Evolutionary conservation across 2,329 filamentous ascomycete species (phyloP).

Genomic region (Fusarium marasasianum): DNA sequence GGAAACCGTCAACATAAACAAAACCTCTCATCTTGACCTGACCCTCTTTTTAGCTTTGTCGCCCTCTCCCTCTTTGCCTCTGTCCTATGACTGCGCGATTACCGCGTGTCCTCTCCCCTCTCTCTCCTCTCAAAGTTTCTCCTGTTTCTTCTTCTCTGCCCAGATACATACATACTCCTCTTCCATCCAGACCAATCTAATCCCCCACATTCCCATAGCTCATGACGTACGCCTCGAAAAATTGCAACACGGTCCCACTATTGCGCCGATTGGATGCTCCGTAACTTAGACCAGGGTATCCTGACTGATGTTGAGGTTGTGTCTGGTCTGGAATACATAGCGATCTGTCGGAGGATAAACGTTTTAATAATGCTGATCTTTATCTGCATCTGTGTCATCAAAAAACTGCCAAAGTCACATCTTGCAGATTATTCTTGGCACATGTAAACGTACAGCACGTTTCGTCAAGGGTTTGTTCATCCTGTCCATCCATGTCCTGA

Average conservation of each 20-base stretch:
- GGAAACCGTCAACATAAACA: conserved; percentile 2
- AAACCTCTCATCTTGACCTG: conserved; percentile 14
- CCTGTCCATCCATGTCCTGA: conserved; percentile 17
- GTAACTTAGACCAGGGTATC: background rate
- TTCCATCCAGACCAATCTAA: conserved; percentile 22
- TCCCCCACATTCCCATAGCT: conserved; percentile 27
- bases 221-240: conserved; percentile 30
- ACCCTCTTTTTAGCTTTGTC: background rate
- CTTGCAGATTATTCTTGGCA: conserved; percentile 23
- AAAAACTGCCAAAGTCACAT: conserved; percentile 1
- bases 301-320: background rate
- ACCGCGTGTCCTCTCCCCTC: conserved; percentile 20
- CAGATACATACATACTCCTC: background rate
- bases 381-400: conserved; percentile 1
- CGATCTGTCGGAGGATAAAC: background rate
- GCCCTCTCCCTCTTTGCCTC: background rate
- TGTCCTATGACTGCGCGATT: conserved; percentile 21
- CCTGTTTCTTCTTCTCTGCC: background rate
- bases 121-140: conserved; percentile 11
- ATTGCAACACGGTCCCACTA: conserved; percentile 15
- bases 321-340: background rate
- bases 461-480: background rate
- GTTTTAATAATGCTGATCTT: conserved; percentile 9
- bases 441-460: conserved; percentile 7
- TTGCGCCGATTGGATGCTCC: conserved; percentile 23